Evolutionary conservation across 768 basidiomycete species (phyloP), one percentile per base, ranked within the genome.

Genomic region (Mycena floridula): DNA sequence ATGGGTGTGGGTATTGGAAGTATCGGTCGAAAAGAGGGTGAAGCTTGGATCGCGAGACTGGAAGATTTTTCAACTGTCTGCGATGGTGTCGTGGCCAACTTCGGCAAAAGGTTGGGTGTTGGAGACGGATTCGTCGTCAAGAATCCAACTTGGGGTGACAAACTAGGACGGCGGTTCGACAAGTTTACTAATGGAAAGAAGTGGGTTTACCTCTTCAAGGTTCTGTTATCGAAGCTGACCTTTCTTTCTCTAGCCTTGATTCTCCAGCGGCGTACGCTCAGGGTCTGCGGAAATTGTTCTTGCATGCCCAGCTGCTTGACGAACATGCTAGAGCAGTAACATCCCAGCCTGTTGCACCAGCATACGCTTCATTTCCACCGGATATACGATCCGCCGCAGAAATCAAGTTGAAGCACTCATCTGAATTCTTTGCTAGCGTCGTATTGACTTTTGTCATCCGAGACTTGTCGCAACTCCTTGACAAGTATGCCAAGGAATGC

Each of bases 401-500:
- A 58, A 68, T 74, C 54, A 84, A 81, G 60, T 76, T 95, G 46
- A 82, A 79, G 58, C 83, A 85, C 50, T 75, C 81, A 25, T 90
- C 89, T n/a, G 89, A 94, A 57, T 95, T 95, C 61, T 95, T 94
- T 54, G 87, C 87, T 21, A 86, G 75, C 43, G 89, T 93, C 49
- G 79, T 95, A 43, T 72, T 92, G 49, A 87, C 87, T 15, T 93
- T 95, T 59, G 89, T 95, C 55, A 81, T 95, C 55, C 81, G 82
- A 43, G 90, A 93, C 61, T 72, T 92, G 51, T 87, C 88, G 32
- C 81, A 85, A 55, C 66, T 94, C 40, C 71, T 94, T 49, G 92
- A 94, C 71, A 93, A 94, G 66, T 93, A 92, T 62, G 86, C 84
- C 51, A 92, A 92, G 74, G 87, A 89, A 61, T 89, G 88, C 65